Conservation (phyloP, 148 eudicot genomes). For the Amaranthus palmeri region DNA sequence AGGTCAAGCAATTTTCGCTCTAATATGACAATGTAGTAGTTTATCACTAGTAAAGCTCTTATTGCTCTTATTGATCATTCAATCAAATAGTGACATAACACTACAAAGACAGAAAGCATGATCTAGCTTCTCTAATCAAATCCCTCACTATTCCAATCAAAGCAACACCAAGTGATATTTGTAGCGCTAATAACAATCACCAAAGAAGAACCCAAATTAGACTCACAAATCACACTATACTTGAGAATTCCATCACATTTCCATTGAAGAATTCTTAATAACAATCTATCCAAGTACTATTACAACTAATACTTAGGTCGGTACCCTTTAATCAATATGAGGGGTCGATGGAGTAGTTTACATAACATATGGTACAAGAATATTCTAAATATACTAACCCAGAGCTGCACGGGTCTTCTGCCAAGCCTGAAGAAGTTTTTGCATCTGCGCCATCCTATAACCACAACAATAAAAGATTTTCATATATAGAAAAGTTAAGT, state of each 20-base stretch:
- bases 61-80: not conserved
- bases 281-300: not conserved
- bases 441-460: constrained; percentile 36
- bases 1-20: not conserved
- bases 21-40: not conserved
- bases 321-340: too few relatives aligned
- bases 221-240: not conserved
- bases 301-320: too few relatives aligned
- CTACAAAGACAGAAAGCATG: not conserved
- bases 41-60: not conserved
- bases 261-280: not conserved
- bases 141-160: too few relatives aligned
- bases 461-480: not conserved
- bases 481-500: not conserved
- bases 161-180: not conserved
- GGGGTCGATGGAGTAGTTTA: too few relatives aligned
- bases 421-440: constrained; percentile 26
- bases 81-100: not conserved
- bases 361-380: not conserved
- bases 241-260: not conserved
- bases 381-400: constrained; percentile 29
- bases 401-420: constrained; percentile 24
- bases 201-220: too few relatives aligned
- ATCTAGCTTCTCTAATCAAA: not conserved
- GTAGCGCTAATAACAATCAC: too few relatives aligned